Evolutionary conservation across 1,139 yeast species (phyloP), one percentile per base, ranked within the genome.

Genomic region (Yamadazyma trypodendri): DNA sequence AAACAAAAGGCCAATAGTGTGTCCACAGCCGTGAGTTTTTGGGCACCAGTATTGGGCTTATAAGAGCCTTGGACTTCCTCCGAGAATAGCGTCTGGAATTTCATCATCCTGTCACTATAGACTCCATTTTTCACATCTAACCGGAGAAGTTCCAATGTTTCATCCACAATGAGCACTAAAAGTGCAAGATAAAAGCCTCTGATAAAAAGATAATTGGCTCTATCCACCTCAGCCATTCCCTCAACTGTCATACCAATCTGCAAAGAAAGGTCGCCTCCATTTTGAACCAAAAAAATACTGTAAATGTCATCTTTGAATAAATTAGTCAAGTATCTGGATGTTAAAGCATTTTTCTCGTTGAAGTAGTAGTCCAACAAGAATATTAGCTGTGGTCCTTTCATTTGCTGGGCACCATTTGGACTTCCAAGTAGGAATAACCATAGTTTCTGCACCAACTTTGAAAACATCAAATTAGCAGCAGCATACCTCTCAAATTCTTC

Each of bases 331-430:
- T 54, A 42, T 28, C 51, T 50, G 1, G 65, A 55, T 31, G 60
- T 63, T 15, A 30, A 24, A 22, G 21, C 31, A 5, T 38, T 24
- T 3, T 39, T 32, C 17, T 49, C 49, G 32, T 47, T 47, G 48
- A 63, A 65, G 45, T 65, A 69, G 38, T 52, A 56, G 17, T 64
- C 64, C 9, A 71, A 38, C 18, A 71, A 43, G 41, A 63, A 67
- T n/a, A 39, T 37, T 12, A 69, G 40, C 40, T 68, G 75, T n/a
- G 47, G 41, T 36, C 50, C 49, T 35, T 51, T 54, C 38, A 69
- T 37, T 18, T 42, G 49, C 6, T 54, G 53, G 11, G 48, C 47
- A 3, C 60, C 64, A 32, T 60, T 50, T 6, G 50, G 37, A 27
- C 58, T 44, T 16, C 45, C 44, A 5, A 60, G 30, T 3, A 58